Evolutionary conservation across 768 basidiomycete genomes (phyloP).

Genomic region (Tephrocybe sp.): DNA sequence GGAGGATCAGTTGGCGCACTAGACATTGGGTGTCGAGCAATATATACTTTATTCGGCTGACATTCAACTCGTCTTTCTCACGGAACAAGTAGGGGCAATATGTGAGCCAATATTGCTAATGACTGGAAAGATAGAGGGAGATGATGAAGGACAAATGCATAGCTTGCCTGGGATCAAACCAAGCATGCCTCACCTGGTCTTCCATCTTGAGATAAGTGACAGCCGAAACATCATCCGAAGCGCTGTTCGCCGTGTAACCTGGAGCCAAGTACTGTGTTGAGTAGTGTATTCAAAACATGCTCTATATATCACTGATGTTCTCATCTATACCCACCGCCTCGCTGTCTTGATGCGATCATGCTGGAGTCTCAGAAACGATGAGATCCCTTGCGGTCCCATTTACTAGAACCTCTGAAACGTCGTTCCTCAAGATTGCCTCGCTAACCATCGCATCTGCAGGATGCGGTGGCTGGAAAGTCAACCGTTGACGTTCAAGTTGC

Average conservation of each 20-base stretch:
- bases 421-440: slow-evolving; percentile 52
- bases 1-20: neutral
- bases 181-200: neutral
- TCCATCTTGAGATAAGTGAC: neutral
- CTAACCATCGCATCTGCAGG: slow-evolving; percentile 72
- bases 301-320: slow-evolving; percentile 11
- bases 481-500: slow-evolving; percentile 66
- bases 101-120: too few relatives aligned
- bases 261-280: slow-evolving; percentile 4
- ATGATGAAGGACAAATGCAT: neutral
- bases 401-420: slow-evolving; percentile 19
- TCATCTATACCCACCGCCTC: slow-evolving; percentile 1
- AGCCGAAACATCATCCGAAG: neutral
- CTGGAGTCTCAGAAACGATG: slow-evolving; percentile 17
- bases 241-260: neutral
- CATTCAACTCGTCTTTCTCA: neutral
- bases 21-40: neutral
- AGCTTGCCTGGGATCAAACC: neutral
- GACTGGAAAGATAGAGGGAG: neutral
- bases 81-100: neutral
- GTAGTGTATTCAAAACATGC: slow-evolving; percentile 4
- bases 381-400: slow-evolving; percentile 20
- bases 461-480: slow-evolving; percentile 68
- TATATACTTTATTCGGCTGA: neutral
- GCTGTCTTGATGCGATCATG: slow-evolving; percentile 4